Evolutionary conservation across 139 green algal genomes (phyloP), one percentile per base, ranked within the genome.

Genomic region (Coelastrella sp.): DNA sequence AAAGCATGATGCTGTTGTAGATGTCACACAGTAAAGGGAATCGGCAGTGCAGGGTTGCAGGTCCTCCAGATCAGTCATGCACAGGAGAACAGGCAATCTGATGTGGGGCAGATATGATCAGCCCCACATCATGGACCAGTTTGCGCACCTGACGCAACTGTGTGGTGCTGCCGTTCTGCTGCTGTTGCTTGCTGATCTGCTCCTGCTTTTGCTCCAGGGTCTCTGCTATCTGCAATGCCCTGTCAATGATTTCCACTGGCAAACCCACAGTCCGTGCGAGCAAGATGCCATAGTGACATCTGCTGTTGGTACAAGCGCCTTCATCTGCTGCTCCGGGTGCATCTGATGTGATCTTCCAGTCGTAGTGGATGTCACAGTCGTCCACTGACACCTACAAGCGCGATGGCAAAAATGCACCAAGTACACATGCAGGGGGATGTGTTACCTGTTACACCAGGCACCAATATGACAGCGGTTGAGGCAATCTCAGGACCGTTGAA

Each of bases 251-350:
- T 35, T 51, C 13, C n/a, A 13, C 30, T 2, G 92, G 92, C 38
- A 96, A 84, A 13, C 90, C 90, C 38, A 91, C 82, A 3, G 79
- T 63, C 2, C 48, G 34, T 9, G 94, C 94, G 43, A 96, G 88
- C 35, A 88, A 30, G 59, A 97, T 86, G 25, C 94, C 94, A 71
- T 87, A 87, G 38, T 82, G 82, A 40, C 68, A 25, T 25, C 32
- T 48, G 35, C 6, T 64, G 13, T 37, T 53, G 6, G 11, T 3
- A 0, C 3, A 40, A 32, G 7, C 50, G 34, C 34, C 69, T 59
- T 2, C 64, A 51, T 25, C 37, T 59, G 32, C 66, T 71, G 79
- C 79, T 85, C 43, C 63, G 66, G 63, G 37, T 71, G 34, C 51
- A 23, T 19, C 50, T 32, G 25, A n/a, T 30, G 84, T 41, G 60